Evolutionary conservation across 306 rosid genomes (phyloP), one percentile per base, ranked within the genome.

Genomic region (Rosa persica): DNA sequence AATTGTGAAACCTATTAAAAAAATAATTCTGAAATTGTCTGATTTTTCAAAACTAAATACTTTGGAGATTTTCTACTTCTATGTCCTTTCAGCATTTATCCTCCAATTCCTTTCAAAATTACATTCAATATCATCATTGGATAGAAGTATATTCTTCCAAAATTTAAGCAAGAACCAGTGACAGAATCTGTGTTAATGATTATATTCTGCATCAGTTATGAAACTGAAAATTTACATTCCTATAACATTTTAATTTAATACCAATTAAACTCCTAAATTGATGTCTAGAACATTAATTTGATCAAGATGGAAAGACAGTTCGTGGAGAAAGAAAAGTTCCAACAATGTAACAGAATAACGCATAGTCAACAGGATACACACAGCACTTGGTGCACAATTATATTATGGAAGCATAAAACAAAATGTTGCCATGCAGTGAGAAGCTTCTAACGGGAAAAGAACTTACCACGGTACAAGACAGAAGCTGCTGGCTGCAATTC

Each of bases 381-480:
- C n/a, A 62, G 25, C 77, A 6, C 8, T 2, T 5, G 70, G 74
- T 43, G 48, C 4, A 42, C 39, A 22, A 40, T 11, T 65, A 54
- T 42, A 69, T 44, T 8, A 61, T 52, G 19, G 19, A 38, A 74
- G 38, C 22, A 55, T 2, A 25, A 42, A 54, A 22, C 17, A 72
- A 67, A 68, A 66, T 15, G 15, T 22, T 48, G 47, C 4, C 39
- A 43, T 27, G 19, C 39, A 46, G 57, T 60, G 38, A 40, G 42
- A 46, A 51, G n/a, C 19, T 61, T 77, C 46, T 36, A 16, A 55
- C n/a, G 74, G 40, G 44, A 57, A 74, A 67, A 40, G 15, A 73
- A 78, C 77, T 49, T 70, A 83, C 83, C 77, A 27, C 5, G 25
- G 75, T 69, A 70, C 58, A 74, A 61, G 83, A 74, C 17, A 69